Conservation (phyloP, 1,284 basidiomycete species). For the Trichosporon faecale region DNA sequence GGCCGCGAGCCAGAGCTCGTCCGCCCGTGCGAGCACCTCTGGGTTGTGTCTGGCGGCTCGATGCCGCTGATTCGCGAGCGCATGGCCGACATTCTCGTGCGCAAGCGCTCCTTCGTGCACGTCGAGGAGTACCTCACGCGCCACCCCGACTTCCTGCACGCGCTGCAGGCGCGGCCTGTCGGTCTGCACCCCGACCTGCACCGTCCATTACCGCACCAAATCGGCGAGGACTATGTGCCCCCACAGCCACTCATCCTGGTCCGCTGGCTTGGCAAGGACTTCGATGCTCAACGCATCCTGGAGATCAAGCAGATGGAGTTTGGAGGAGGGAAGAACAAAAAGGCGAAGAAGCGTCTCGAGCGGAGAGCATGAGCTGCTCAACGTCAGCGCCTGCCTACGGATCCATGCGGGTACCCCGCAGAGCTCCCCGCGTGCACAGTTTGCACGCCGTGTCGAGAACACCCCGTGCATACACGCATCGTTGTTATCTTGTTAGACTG, state of each 20-base stretch:
- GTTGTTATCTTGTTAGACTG: neutral
- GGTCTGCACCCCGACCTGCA: conserved; percentile 48
- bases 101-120: conserved; percentile 49
- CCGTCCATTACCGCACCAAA: conserved; percentile 25
- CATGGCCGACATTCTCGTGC: conserved; percentile 47
- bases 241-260: conserved; percentile 45
- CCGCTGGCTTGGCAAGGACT: conserved; percentile 49
- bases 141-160: conserved; percentile 46
- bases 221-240: conserved; percentile 21
- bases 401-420: neutral
- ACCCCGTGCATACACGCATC: neutral
- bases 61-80: conserved; percentile 48
- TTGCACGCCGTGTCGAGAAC: neutral
- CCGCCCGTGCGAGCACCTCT: conserved; percentile 50
- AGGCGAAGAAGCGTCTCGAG: conserved; percentile 32
- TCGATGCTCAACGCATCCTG: conserved; percentile 43
- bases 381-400: neutral
- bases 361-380: neutral
- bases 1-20: conserved; percentile 31
- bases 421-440: neutral
- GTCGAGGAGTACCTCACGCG: conserved; percentile 52
- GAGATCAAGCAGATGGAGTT: conserved; percentile 53
- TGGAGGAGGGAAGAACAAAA: conserved; percentile 46
- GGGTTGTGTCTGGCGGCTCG: conserved; percentile 48
- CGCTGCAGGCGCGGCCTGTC: conserved; percentile 43